These are phyloP conservation scores for Kondoa malvinella DNA, from an alignment of 768 basidiomycete species.

Conservation along the genomic window DNA sequence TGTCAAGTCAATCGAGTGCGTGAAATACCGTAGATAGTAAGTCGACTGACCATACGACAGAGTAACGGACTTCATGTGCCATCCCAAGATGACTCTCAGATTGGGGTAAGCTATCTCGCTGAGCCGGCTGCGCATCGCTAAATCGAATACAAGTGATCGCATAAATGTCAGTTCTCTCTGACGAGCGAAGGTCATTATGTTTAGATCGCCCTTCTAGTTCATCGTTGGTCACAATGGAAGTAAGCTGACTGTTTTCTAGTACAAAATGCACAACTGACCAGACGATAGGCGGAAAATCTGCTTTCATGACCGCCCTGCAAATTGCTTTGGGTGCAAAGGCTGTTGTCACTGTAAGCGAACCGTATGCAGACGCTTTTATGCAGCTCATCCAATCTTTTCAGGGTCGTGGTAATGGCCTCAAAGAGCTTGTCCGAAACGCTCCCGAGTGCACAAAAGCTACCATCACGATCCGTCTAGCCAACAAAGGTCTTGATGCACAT, in stretches of 20 bases:
- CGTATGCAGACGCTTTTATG: not conserved
- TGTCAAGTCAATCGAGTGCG: conserved; percentile 62
- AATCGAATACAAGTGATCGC: not conserved
- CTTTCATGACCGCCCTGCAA: conserved; percentile 51
- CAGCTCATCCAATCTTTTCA: not conserved
- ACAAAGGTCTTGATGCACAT: conserved; percentile 79
- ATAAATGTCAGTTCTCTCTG: not conserved
- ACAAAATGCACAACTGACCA: not conserved
- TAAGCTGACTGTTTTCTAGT: conserved; percentile 13
- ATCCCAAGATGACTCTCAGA: conserved; percentile 40
- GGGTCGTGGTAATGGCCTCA: conserved; percentile 23
- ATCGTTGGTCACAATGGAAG: conserved; percentile 52
- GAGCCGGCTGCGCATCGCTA: not conserved
- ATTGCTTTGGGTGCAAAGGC: conserved; percentile 89
- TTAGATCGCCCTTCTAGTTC: conserved; percentile 39
- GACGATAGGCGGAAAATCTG: not conserved
- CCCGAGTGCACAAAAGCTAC: conserved; percentile 37
- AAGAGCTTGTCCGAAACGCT: conserved; percentile 18
- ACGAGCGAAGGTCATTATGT: not conserved
- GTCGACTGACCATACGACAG: conserved; percentile 10
- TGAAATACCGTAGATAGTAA: not conserved
- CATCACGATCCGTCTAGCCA: conserved; percentile 67
- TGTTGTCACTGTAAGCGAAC: conserved; percentile 40
- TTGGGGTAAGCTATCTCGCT: conserved; percentile 1
- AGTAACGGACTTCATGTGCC: conserved; percentile 84